Evolutionary conservation across 768 basidiomycete species (phyloP), one percentile per base, ranked within the genome.

Genomic region (Gymnopilus dilepis): DNA sequence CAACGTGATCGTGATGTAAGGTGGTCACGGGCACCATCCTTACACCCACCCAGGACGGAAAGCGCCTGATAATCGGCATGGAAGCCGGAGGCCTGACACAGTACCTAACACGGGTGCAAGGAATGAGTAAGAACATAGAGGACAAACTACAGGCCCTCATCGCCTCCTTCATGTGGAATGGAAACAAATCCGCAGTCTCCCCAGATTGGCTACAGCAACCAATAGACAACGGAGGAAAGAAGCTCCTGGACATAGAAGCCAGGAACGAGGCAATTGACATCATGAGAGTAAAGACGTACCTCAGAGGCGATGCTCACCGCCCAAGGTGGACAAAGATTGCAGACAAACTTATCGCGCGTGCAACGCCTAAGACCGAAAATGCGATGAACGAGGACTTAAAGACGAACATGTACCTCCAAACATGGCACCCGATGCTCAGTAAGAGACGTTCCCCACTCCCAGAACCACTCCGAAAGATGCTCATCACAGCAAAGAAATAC

Each of bases 81-180:
- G 65, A 63, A 3, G 59, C 75, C 0, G 77, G 73, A 0, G 74
- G 76, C 0, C 67, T 67, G 37, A 77, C 78, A 0, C 77, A 79
- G 54, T 81, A 77, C 67, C 64, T 74, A 0, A 70, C 75, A 0
- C 41, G 65, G 33, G 76, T 76, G 0, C 77, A 81, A 59, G 76
- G 76, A 0, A 80, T 81, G 78, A 77, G 76, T 0, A 53, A 64
- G 17, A 9, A 42, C 0, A 63, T 75, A 0, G 68, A 69, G 30
- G 58, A 67, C 2, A n/a, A 31, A 11, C 58, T 78, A 0, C n/a
- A 56, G 17, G 71, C 67, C 33, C 62, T 28, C 1, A 69, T 70
- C 4, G 13, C 62, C 0, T 54, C 67, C 3, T 78, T 77, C 26
- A 63, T 78, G 5, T 78, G 72, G 72, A 58, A 63, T 2, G 61